Evolutionary conservation across 2,329 filamentous ascomycete genomes (phyloP), one percentile per base, ranked within the genome.

Genomic region (Coleophoma crateriformis): DNA sequence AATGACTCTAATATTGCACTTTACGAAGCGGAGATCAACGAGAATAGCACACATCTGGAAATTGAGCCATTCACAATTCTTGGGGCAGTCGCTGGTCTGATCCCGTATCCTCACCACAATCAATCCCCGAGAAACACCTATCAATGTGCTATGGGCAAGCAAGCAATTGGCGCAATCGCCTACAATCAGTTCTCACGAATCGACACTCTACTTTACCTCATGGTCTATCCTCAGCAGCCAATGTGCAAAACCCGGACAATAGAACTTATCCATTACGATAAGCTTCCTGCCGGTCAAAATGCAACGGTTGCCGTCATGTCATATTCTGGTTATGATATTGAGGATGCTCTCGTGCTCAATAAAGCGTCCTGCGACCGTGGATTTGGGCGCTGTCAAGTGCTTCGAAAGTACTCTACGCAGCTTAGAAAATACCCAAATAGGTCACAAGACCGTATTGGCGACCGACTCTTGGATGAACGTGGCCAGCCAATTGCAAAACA

Each of bases 121-220:
- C 94, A 99, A 68, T 99, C 95, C 14, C 94, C 94, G 10, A 81
- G 94, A 77, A 99, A 99, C 67, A 99, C 94, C 0, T 99, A 99
- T 64, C 92, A 97, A 76, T 96, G 92, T 72, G 94, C 94, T 71
- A 99, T 99, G 94, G 94, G 94, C 80, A 99, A 99, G 73, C 94
- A 99, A 87, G 94, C 94, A 37, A 97, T 99, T 66, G 94, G 94
- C 33, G 91, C 92, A 33, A 97, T 99, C 65, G 94, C 92, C 14
- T 95, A 96, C 65, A 99, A 99, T 65, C 94, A 99, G 68, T 96
- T 96, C 71, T 88, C 92, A 61, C 85, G 94, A 50, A 96, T 99
- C 67, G 94, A 99, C 64, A 97, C 92, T 0, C 77, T 99, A 14
- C 81, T 99, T 7, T 97, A 96, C 66, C 88, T 96, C 1, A 88